Conservation (phyloP, 768 basidiomycete species). For the Gelatoporia subvermispora region DNA sequence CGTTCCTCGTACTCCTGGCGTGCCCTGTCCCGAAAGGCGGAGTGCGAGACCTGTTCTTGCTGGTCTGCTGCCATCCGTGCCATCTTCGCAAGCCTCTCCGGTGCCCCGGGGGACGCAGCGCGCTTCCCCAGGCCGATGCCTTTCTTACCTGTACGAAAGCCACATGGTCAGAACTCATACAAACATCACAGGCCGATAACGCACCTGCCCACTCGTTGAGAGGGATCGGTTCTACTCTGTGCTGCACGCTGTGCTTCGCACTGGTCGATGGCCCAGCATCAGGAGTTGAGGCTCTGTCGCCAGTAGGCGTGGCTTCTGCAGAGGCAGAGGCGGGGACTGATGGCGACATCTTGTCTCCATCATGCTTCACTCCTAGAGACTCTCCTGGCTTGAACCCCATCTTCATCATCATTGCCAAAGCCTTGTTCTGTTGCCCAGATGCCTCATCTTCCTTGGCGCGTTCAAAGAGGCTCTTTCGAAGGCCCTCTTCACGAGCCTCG, state of each 20-base stretch:
- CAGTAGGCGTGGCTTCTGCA: not conserved
- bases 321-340: constrained; percentile 1
- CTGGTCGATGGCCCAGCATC: not conserved
- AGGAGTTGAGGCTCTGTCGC: not conserved
- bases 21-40: constrained; percentile 65
- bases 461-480: constrained; percentile 78
- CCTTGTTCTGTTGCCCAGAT: constrained; percentile 58
- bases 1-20: constrained; percentile 72
- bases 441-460: constrained; percentile 60
- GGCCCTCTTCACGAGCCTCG: constrained; percentile 72
- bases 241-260: not conserved
- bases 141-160: constrained; percentile 52
- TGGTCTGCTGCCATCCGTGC: constrained; percentile 41
- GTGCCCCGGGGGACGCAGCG: constrained; percentile 54
- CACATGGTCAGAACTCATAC: not conserved
- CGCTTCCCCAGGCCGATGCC: constrained; percentile 75
- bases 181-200: constrained; percentile 16
- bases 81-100: constrained; percentile 69
- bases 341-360: constrained; percentile 12
- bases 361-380: constrained; percentile 52
- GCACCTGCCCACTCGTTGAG: constrained; percentile 80
- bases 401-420: constrained; percentile 86
- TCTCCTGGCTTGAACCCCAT: constrained; percentile 91
- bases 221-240: constrained; percentile 56
- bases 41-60: constrained; percentile 44